Evolutionary conservation across 805 yeast genomes (phyloP), one percentile per base, ranked within the genome.

Genomic region (Suhomyces sp.): DNA sequence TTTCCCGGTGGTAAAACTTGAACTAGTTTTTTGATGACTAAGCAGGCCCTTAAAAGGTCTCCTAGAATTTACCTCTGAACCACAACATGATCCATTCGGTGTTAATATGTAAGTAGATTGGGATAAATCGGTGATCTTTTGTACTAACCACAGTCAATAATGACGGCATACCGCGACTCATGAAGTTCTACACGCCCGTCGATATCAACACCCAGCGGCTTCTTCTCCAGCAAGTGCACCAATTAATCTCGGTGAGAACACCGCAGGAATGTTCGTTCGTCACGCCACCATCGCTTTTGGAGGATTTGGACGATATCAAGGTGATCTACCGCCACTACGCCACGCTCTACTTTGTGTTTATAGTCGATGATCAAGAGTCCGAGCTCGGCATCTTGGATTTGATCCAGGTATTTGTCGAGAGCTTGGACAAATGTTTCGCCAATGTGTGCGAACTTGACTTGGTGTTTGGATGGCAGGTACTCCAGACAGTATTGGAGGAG

Each of bases 401-500:
- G 63, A 93, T 94, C 52, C 99, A 94, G 67, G 97, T 94, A 43
- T 93, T 94, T 76, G 99, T 94, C 3, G 97, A 94, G 67, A 87
- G 96, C 49, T 77, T 94, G 57, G 97, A 94, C 66, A 83, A 87
- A 53, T 94, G 99, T 68, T 94, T 94, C 70, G 85, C 85, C 55
- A 92, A 91, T 62, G 99, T 94, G 6, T 92, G 97, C 67, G 99
- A 94, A 65, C 77, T 94, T 59, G 99, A 94, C 70, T 77, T 94
- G 56, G 97, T 94, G n/a, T 93, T 92, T 72, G 97, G 97, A 15
- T 94, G 99, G 98, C 97, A 94, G 69, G 96, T 91, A 4, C 73
- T 93, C 29, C 96, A 93, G 65, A 86, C 96, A 1, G 97, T 93
- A 1, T 68, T 92, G 46, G 94, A 86, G 61, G 98, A 94, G 62